Evolutionary conservation across 495 filamentous ascomycete species (phyloP).

Genomic region (Parachaetomium inaequale): DNA sequence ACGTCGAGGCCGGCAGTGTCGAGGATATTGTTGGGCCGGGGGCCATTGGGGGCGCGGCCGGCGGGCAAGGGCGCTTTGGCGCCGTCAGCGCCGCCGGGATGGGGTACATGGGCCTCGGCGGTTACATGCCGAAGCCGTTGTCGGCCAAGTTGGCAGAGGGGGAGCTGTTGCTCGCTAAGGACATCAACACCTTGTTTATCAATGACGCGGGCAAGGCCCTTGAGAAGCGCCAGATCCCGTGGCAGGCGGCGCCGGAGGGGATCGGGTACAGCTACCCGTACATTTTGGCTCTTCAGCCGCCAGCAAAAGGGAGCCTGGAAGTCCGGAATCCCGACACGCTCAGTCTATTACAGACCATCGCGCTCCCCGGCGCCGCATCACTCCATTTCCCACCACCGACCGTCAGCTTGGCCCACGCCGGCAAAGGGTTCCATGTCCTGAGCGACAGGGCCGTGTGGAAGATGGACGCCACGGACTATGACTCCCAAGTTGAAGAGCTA

Average conservation of each 20-base stretch:
- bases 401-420: constrained; percentile 85
- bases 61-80: constrained; percentile 61
- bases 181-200: constrained; percentile 92
- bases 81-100: constrained; percentile 65
- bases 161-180: constrained; percentile 84
- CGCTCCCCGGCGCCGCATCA: constrained; percentile 71
- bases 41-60: constrained; percentile 62
- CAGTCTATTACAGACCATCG: constrained; percentile 78
- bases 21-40: constrained; percentile 79
- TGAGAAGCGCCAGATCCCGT: constrained; percentile 84
- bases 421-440: constrained; percentile 86
- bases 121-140: constrained; percentile 84
- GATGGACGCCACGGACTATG: constrained; percentile 91
- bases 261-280: constrained; percentile 97
- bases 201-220: constrained; percentile 75
- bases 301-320: constrained; percentile 81
- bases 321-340: constrained; percentile 90
- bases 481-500: constrained; percentile 83
- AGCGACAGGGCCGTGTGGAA: constrained; percentile 91
- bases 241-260: constrained; percentile 80
- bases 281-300: constrained; percentile 77
- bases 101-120: constrained; percentile 92
- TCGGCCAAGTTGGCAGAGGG: constrained; percentile 77
- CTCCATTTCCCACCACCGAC: constrained; percentile 94
- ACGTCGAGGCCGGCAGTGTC: constrained; percentile 67